Base-by-base conservation (phyloP, 192 early-diverging fungal species). In the Gaertneriomyces sp. region DNA sequence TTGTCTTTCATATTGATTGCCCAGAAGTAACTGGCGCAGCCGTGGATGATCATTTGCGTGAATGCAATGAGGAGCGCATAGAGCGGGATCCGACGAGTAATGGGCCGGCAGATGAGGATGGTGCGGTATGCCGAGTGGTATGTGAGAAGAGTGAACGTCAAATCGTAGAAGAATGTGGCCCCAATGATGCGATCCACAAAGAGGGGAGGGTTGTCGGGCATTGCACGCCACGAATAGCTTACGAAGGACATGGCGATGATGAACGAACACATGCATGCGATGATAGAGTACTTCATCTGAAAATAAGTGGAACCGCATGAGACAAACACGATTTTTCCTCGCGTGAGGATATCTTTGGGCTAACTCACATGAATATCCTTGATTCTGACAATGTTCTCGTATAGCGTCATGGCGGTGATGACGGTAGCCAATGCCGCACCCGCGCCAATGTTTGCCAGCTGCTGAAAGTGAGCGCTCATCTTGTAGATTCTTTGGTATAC, bases 161-260 rank as follows among this genome's bases (percentile, higher is more conserved):
- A 10, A 44, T 20, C 61, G 43, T 62, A 62, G 46, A 51, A 51
- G 43, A 50, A 17, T 11, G 12, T 38, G 16, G 45, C 16, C 1
- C 14, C 61, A 50, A 62, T 50, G 11, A 62, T 62, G 45, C 44
- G 61, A 38, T 50, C 51, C 2, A 47, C 42, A 62, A 62, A 62
- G 8, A 19, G 9, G 17, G 7, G 9, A 7, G 33, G 17, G 58
- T 60, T 42, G 9, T 42, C 45, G 11, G 1, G n/a, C 16, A 56
- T 1, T 14, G 33, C 11, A 3, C 54, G n/a, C 54, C 54, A 56
- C 1, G 54, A n/a, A 11, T 11, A 11, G 19, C 14, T 20, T 25
- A 20, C 54, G 1, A 25, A 19, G 14, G 10, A 20, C 54, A 25
- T 56, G n/a, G 54, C 54, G 54, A 56, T 56, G 54, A 20, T 19